Evolutionary conservation across 148 eudicot species (phyloP), one percentile per base, ranked within the genome.

Genomic region (Suaeda aralocaspica): DNA sequence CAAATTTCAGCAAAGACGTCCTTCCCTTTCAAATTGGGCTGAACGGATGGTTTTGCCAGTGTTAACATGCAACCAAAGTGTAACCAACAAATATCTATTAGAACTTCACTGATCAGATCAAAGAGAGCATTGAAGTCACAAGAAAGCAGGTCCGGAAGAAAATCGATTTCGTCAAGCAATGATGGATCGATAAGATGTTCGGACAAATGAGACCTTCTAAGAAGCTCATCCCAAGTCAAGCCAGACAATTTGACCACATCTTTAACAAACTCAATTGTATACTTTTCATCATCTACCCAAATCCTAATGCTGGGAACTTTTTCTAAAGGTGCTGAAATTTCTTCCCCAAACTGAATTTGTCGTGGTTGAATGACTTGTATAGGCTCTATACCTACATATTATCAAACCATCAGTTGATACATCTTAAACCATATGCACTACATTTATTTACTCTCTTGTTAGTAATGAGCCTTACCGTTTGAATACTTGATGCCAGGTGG

Each of bases 121-220:
- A 95, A 95, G 60, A 95, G 96, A 78, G 86, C 90, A 72, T 84
- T 86, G 79, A 87, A 92, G 74, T 95, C 96, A 25, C 84, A 76
- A 41, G 75, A 77, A 51, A 94, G 85, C 16, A 82, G 76, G 78
- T 87, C 87, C 1, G 96, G 87, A 50, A 95, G 90, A 34, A 85
- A 77, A 71, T 88, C 90, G 1, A 95, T 88, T 75, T 95, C 97
- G 66, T 91, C 86, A 56, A 89, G 82, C 84, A 95, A 77, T 4
- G 88, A 77, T 9, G 92, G 83, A 59, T 95, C 91, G 26, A 95
- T 84, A 57, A 95, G 74, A 66, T 84, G 83, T 21, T 79, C 76
- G 0, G 84, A 82, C 68, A 89, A 81, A 72, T 89, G 78, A 81
- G 86, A 86, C 74, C 89, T 82, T 55, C 30, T 59, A 21, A 83